phyloP scores from a whole-genome alignment of 768 basidiomycete species.

The Rhizopogon vinicolor region DNA sequence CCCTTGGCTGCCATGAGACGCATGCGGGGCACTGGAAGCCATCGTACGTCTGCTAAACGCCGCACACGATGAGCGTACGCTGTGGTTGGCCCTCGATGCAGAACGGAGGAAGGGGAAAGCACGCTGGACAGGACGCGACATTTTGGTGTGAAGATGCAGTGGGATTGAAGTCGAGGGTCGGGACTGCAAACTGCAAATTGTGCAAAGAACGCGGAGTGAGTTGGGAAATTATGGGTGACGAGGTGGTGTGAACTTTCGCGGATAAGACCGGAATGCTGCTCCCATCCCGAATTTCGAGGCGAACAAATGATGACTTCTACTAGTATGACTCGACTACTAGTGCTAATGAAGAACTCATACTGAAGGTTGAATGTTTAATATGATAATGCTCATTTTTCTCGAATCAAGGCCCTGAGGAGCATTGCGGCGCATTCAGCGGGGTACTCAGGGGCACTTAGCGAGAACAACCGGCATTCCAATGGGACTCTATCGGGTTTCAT shows the following conservation, averaged over 20 bases:
- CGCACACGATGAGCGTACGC: conserved; percentile 10
- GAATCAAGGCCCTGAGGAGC: too few relatives aligned
- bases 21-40: conserved; percentile 19
- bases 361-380: too few relatives aligned
- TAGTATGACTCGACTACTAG: too few relatives aligned
- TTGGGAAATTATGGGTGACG: background rate
- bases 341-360: too few relatives aligned
- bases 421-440: too few relatives aligned
- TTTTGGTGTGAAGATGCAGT: conserved; percentile 3
- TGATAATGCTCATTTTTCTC: too few relatives aligned
- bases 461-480: too few relatives aligned
- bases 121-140: conserved; percentile 19
- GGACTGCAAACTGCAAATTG: background rate
- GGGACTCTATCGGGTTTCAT: too few relatives aligned
- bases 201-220: background rate
- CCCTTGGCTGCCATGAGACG: conserved; percentile 11
- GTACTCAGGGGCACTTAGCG: too few relatives aligned
- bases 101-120: conserved; percentile 14
- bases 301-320: background rate
- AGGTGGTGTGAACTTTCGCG: conserved; percentile 1
- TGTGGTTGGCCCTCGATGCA: conserved; percentile 6
- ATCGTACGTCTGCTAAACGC: conserved; percentile 18
- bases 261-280: background rate
- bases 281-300: background rate
- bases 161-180: background rate